These are phyloP conservation scores for Phoenix roebelenii DNA, from an alignment of 176 grass and related monocot species.

Conservation along the genomic window DNA sequence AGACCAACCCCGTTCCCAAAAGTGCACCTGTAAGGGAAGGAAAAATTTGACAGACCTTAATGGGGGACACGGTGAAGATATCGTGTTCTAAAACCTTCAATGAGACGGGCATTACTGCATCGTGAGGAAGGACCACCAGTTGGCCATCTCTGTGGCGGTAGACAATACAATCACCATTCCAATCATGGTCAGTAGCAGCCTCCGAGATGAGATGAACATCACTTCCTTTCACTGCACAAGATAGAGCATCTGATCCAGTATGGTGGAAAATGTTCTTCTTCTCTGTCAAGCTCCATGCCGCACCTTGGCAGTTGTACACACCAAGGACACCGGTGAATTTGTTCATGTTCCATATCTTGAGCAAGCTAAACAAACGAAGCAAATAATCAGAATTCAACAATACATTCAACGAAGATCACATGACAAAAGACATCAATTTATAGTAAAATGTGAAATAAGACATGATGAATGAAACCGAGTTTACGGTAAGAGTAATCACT, in stretches of 20 bases:
- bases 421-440: neutral
- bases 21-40: too few relatives aligned
- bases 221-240: constrained; percentile 40
- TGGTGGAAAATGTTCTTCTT: constrained; percentile 82
- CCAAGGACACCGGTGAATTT: constrained; percentile 76
- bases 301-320: constrained; percentile 96
- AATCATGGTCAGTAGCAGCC: constrained; percentile 43
- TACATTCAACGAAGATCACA: neutral
- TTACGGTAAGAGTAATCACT: too few relatives aligned
- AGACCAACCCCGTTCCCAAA: too few relatives aligned
- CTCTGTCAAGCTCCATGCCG: constrained; percentile 82
- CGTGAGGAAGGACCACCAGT: constrained; percentile 38
- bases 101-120: constrained; percentile 44
- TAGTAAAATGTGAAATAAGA: too few relatives aligned
- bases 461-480: too few relatives aligned
- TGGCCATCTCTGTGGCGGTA: constrained; percentile 36
- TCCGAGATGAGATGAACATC: constrained; percentile 77
- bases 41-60: constrained; percentile 45
- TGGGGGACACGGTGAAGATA: constrained; percentile 58
- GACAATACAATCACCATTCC: constrained; percentile 65
- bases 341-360: constrained; percentile 99
- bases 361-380: constrained; percentile 36
- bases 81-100: constrained; percentile 80
- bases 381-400: neutral
- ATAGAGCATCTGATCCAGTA: constrained; percentile 39